These are phyloP conservation scores for Coemansia sp. DNA, from an alignment of 192 early-diverging fungal genomes.

Conservation along the genomic window DNA sequence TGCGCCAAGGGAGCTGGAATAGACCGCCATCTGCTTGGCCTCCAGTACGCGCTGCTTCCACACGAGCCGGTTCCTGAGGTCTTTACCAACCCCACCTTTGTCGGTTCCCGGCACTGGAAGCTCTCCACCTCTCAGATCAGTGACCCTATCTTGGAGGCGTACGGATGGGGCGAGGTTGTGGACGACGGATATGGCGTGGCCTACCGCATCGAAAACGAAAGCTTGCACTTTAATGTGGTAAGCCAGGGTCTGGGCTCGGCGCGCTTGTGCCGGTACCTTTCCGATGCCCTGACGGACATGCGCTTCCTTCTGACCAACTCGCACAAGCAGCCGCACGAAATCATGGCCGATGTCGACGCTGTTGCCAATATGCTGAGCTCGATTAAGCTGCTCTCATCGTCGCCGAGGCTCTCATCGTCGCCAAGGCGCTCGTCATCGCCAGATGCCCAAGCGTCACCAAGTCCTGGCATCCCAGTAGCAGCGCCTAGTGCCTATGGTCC, in stretches of 20 bases:
- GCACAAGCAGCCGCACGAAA: conserved; percentile 54
- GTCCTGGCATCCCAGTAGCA: background rate
- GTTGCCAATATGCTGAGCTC: conserved; percentile 47
- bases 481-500: background rate
- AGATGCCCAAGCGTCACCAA: background rate
- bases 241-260: conserved; percentile 50
- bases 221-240: conserved; percentile 53
- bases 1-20: conserved; percentile 63
- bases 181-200: conserved; percentile 59
- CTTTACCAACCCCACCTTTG: conserved; percentile 58
- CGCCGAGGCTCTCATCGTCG: conserved; percentile 29
- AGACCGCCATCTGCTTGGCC: conserved; percentile 72
- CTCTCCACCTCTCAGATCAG: conserved; percentile 65
- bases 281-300: conserved; percentile 72
- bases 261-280: conserved; percentile 59
- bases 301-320: conserved; percentile 50
- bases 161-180: conserved; percentile 62
- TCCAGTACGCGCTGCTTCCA: conserved; percentile 53
- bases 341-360: conserved; percentile 50
- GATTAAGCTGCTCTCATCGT: conserved; percentile 46
- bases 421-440: conserved; percentile 21
- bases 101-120: conserved; percentile 60
- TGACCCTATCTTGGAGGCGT: conserved; percentile 52
- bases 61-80: conserved; percentile 44
- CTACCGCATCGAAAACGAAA: conserved; percentile 53